These are phyloP conservation scores for Petunia hybrid DNA, from an alignment of 305 asterid species.

Conservation along the genomic window DNA sequence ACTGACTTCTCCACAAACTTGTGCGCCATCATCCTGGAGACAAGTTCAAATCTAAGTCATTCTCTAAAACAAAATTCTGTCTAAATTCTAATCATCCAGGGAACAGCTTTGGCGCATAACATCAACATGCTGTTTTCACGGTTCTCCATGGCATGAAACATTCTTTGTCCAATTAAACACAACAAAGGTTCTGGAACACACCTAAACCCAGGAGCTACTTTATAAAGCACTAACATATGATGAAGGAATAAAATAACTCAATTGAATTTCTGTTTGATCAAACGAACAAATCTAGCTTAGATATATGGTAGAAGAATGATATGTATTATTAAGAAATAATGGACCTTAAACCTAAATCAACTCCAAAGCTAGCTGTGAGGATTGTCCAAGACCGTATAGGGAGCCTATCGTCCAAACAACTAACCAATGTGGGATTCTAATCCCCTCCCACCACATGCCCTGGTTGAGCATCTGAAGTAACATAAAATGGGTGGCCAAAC, in stretches of 20 bases:
- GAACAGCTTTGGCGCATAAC: constrained; percentile 19
- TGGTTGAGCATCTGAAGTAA: constrained; percentile 20
- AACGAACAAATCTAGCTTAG: constrained; percentile 19
- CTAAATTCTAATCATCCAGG: constrained; percentile 24
- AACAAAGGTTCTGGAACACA: constrained; percentile 13
- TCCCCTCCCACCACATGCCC: neutral
- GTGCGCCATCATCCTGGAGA: constrained; percentile 95
- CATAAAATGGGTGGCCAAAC: constrained; percentile 25
- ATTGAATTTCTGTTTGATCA: neutral
- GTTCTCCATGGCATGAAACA: constrained; percentile 11
- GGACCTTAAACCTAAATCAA: constrained; percentile 7
- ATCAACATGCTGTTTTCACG: neutral
- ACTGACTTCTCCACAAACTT: constrained; percentile 86
- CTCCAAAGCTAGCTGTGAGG: constrained; percentile 17
- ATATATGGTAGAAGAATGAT: neutral
- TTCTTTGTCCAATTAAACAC: constrained; percentile 2
- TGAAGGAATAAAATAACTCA: constrained; percentile 18
- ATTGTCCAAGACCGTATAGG: neutral
- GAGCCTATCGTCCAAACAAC: neutral
- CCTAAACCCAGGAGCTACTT: neutral
- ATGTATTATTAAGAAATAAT: neutral
- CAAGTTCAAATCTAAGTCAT: constrained; percentile 22
- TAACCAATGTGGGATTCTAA: constrained; percentile 6
- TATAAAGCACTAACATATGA: constrained; percentile 22
- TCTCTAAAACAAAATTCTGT: constrained; percentile 12